phyloP scores from a whole-genome alignment of 2,329 filamentous ascomycete genomes.

The Xylogone sp. region DNA sequence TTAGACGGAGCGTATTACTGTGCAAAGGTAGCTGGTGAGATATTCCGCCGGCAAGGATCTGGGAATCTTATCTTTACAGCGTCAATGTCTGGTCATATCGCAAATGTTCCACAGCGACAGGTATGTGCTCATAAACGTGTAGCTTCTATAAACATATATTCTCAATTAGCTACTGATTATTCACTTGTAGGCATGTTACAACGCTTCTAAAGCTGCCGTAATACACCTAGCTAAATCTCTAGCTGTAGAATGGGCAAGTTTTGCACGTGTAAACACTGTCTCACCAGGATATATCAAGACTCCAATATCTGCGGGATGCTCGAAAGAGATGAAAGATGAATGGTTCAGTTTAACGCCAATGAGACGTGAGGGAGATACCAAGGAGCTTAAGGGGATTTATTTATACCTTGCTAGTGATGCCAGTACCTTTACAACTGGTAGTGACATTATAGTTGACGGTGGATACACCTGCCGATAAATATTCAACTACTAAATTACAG shows the following conservation, averaged over 20 bases:
- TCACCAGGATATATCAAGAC: conserved; percentile 25
- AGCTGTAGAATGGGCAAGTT: conserved; percentile 40
- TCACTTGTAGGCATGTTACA: conserved; percentile 39
- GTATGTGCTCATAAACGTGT: no score
- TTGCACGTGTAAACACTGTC: conserved; percentile 36
- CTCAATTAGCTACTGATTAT: no score
- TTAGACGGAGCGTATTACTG: conserved; percentile 36
- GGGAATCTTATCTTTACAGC: conserved; percentile 38
- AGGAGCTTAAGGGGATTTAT: conserved; percentile 82
- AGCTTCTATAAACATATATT: no score
- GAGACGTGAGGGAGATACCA: conserved; percentile 67
- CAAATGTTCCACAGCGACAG: conserved; percentile 37
- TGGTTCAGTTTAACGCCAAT: conserved; percentile 80
- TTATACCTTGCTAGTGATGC: conserved; percentile 79
- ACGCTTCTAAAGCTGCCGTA: conserved; percentile 39
- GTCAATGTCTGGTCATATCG: conserved; percentile 35
- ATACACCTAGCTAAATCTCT: conserved; percentile 37
- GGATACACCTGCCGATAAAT: conserved; percentile 55
- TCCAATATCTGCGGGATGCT: neutral
- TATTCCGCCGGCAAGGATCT: conserved; percentile 31
- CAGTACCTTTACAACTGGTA: conserved; percentile 77
- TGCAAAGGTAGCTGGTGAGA: conserved; percentile 36
- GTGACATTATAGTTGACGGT: conserved; percentile 72
- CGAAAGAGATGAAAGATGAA: neutral
- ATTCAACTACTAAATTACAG: no score